Conservation (phyloP, 2,329 filamentous ascomycete species). For the Verticillium isaacii region DNA sequence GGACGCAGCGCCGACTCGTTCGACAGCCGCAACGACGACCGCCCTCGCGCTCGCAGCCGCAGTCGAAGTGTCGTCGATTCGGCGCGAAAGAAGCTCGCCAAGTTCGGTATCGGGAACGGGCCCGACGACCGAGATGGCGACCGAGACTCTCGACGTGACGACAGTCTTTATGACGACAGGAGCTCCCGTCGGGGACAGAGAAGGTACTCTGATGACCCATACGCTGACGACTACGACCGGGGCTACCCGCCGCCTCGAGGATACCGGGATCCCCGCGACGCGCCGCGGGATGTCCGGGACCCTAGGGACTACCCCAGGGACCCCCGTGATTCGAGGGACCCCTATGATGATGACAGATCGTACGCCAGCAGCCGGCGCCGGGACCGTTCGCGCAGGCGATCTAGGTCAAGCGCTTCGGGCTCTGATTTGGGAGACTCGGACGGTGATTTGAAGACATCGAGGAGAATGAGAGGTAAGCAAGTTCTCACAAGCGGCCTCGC, state of each 20-base stretch:
- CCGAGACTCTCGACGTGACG: conserved; percentile 31
- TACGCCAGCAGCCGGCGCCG: conserved; percentile 34
- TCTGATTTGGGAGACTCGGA: conserved; percentile 55
- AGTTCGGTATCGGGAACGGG: conserved; percentile 52
- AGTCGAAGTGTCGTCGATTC: conserved; percentile 63
- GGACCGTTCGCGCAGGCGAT: conserved; percentile 26
- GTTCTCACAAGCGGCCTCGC: conserved; percentile 52
- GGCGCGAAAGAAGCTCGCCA: conserved; percentile 56
- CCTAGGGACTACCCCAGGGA: conserved; percentile 6
- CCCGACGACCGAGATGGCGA: conserved; percentile 31
- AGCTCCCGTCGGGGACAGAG: conserved; percentile 29
- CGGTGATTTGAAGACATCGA: conserved; percentile 47
- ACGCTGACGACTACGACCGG: conserved; percentile 41
- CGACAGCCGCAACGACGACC: conserved; percentile 26
- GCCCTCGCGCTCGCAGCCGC: conserved; percentile 35
- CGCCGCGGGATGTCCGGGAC: conserved; percentile 24
- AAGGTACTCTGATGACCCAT: conserved; percentile 37
- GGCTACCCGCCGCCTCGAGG: conserved; percentile 19
- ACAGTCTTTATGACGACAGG: conserved; percentile 35
- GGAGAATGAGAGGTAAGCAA: conserved; percentile 60
- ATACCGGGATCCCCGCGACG: conserved; percentile 26
- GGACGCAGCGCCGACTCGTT: conserved; percentile 43
- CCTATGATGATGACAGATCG: conserved; percentile 43
- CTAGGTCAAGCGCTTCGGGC: conserved; percentile 44
- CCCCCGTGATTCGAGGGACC: conserved; percentile 16